Base-by-base conservation (phyloP, 805 yeast genomes). In the Suhomyces tanzawaensis region DNA sequence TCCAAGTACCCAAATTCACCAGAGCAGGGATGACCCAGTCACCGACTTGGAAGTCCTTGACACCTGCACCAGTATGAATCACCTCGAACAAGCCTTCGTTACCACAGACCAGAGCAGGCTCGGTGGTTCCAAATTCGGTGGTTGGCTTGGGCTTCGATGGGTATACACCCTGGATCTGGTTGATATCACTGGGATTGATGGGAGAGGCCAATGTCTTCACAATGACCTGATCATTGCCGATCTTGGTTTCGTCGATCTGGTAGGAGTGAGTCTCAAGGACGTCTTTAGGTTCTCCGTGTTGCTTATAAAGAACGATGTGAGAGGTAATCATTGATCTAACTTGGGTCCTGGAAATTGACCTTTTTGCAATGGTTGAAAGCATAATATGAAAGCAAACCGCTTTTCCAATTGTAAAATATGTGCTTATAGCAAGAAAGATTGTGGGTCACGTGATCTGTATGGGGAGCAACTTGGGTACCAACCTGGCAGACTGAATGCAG, bases 1-100 rank as follows among this genome's bases (percentile, higher is more conserved):
- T 74, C 99, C 99, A 93, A 3, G 99, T 91, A 21, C 99, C 99
- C 42, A 81, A 82, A 49, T 85, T 83, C 9, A 88, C 83, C 28
- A 66, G 66, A 8, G 77, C 54, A 8, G 98, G 97, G 30, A 91
- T 76, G 26, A 82, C 87, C 90, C 95, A 88, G 59, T 93, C 98
- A 32, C 96, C 96, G 2, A 66, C 64, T 31, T 67, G 49, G 36
- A 85, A 66, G 5, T 56, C 51, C 3, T 47, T 42, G 7, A 79
- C 85, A 12, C 61, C 52, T 7, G 71, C 48, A 15, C 95, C 96
- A 7, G 77, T 75, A 37, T 81, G 78, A n/a, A 85, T 55, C n/a
- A 91, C 82, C 56, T 87, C 84, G 56, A 86, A 90, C 8, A 87
- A 74, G 16, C 96, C 98, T 63, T 91, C 99, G 58, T 93, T 93